Conservation (phyloP, 2,329 filamentous ascomycete genomes). For the Cyclaneusma minus region DNA sequence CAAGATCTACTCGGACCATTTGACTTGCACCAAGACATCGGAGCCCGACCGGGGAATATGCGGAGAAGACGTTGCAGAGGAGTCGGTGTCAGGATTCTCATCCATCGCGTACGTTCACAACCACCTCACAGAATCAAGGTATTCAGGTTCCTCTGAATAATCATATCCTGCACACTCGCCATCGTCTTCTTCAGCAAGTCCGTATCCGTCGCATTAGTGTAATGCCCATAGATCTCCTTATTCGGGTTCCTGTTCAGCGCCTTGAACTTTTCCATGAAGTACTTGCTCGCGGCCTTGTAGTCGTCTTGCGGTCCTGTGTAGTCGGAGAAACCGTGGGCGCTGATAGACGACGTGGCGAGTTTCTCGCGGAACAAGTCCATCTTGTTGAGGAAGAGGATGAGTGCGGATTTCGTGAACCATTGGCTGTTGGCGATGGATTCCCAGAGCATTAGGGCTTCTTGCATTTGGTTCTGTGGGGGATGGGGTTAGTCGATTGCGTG, state of each 20-base stretch:
- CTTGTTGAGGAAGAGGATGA: conserved; percentile 79
- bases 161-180: conserved; percentile 76
- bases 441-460: conserved; percentile 75
- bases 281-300: conserved; percentile 61
- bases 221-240: conserved; percentile 42
- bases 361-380: conserved; percentile 76
- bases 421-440: conserved; percentile 76
- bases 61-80: too few relatives aligned
- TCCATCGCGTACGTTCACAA: too few relatives aligned
- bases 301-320: conserved; percentile 58
- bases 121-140: conserved; percentile 51
- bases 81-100: too few relatives aligned
- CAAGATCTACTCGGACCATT: too few relatives aligned
- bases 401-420: conserved; percentile 69
- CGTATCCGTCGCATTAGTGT: conserved; percentile 46
- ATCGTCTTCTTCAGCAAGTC: conserved; percentile 76
- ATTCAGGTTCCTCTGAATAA: conserved; percentile 71
- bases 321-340: conserved; percentile 61
- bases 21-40: too few relatives aligned
- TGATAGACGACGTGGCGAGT: conserved; percentile 53
- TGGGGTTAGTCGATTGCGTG: too few relatives aligned
- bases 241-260: conserved; percentile 51
- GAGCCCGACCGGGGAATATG: too few relatives aligned
- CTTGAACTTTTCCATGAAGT: conserved; percentile 69
- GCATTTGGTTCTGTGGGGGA: conserved; percentile 64